phyloP scores from a whole-genome alignment of 768 basidiomycete genomes.

The Psilocybe subaeruginosa region DNA sequence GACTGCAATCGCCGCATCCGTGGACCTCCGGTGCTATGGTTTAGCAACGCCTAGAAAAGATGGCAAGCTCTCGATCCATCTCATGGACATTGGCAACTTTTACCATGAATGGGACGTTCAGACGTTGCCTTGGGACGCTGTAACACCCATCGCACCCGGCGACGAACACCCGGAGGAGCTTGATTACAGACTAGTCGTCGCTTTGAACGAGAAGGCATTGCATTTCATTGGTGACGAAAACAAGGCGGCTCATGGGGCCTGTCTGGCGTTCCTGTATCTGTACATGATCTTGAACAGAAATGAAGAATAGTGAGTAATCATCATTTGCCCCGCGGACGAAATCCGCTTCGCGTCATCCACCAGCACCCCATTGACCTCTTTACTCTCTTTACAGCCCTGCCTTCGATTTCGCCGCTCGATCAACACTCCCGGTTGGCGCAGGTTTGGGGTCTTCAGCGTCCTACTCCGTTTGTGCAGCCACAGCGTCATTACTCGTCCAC shows the following conservation, averaged over 20 bases:
- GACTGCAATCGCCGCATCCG: constrained; percentile 94
- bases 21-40: constrained; percentile 95
- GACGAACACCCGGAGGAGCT: constrained; percentile 65
- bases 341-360: neutral
- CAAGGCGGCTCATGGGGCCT: constrained; percentile 43
- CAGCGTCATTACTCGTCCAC: constrained; percentile 77
- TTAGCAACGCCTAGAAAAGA: constrained; percentile 77
- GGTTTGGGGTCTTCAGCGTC: constrained; percentile 98
- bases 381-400: constrained; percentile 54
- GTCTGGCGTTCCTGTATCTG: constrained; percentile 86
- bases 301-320: constrained; percentile 53
- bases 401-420: constrained; percentile 81
- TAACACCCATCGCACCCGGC: constrained; percentile 53
- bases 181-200: constrained; percentile 73
- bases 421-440: constrained; percentile 91
- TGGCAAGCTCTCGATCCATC: constrained; percentile 71
- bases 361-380: neutral
- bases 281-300: constrained; percentile 78
- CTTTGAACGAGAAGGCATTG: constrained; percentile 56
- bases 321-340: constrained; percentile 21
- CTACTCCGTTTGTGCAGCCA: constrained; percentile 86
- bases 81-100: constrained; percentile 79
- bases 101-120: constrained; percentile 82
- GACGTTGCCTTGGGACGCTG: constrained; percentile 78
- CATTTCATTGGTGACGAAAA: constrained; percentile 36